A percentile compares a stretch with the other conserved stretches of the same genome.
These are phyloP conservation scores for Corchorus capsularis DNA, from an alignment of 345 rosid species.

Conservation along the genomic window DNA sequence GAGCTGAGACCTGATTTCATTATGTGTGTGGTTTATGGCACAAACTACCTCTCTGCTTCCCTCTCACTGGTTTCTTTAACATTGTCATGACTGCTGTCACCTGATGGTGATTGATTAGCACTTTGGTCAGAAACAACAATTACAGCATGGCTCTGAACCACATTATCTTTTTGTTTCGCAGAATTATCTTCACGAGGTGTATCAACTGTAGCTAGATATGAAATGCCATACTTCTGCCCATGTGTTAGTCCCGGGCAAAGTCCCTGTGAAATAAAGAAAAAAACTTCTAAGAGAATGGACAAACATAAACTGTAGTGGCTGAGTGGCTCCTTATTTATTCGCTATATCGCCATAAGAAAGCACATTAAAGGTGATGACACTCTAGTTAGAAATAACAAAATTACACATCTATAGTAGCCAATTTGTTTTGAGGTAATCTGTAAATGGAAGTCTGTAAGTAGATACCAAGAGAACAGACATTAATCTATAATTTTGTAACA, in stretches of 20 bases:
- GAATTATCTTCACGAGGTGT: constrained; percentile 29
- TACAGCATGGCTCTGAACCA: constrained; percentile 36
- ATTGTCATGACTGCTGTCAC: constrained; percentile 16
- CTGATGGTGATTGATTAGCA: constrained; percentile 19
- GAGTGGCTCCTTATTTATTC: not conserved
- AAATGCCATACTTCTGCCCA: constrained; percentile 78
- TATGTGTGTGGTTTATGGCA: not conserved
- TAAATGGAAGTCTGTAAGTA: not conserved
- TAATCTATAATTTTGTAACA: not conserved
- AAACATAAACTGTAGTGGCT: not conserved
- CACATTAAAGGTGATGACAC: not conserved
- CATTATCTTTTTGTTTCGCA: constrained; percentile 27
- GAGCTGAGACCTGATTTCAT: not conserved
- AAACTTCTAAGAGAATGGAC: not conserved
- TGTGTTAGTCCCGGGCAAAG: constrained; percentile 81
- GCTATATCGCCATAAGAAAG: not conserved
- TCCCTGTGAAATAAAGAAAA: constrained; percentile 51
- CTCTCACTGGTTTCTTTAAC: constrained; percentile 21
- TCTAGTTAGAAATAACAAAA: not conserved
- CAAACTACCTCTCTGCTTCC: constrained; percentile 18
- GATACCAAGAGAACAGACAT: not conserved
- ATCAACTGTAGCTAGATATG: constrained; percentile 44
- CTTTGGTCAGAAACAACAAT: constrained; percentile 36
- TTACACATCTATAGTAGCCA: not conserved
- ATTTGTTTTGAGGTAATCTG: not conserved